A percentile compares a stretch with the other conserved stretches of the same genome.
These are phyloP conservation scores for Arthrobotrys sinensis DNA, from an alignment of 2,329 filamentous ascomycete genomes.

Conservation along the genomic window DNA sequence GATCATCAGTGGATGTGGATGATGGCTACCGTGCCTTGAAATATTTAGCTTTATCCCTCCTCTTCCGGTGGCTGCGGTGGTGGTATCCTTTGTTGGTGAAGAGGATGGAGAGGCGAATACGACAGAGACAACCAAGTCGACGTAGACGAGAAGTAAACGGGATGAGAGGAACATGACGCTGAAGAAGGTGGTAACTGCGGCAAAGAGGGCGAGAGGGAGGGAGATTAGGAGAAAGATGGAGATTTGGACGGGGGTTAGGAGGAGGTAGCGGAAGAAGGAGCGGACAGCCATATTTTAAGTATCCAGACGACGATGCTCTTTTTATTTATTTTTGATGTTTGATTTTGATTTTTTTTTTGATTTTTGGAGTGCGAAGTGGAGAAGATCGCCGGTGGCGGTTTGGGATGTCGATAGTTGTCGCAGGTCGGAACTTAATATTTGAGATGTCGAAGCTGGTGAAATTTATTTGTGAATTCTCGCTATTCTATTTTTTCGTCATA, in stretches of 20 bases:
- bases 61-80: not conserved
- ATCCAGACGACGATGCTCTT: too few species aligned
- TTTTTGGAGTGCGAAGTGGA: not conserved
- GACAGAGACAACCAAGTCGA: slow-evolving; percentile 49
- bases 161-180: slow-evolving; percentile 59
- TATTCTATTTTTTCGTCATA: not conserved
- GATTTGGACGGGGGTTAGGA: slow-evolving; percentile 57
- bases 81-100: not conserved
- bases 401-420: slow-evolving; percentile 2
- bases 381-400: not conserved
- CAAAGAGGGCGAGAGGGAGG: slow-evolving; percentile 55
- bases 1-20: slow-evolving; percentile 35
- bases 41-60: not conserved
- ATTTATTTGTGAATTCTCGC: not conserved
- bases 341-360: not conserved
- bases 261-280: slow-evolving; percentile 42
- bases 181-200: slow-evolving; percentile 57
- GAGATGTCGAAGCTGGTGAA: not conserved
- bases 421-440: slow-evolving; percentile 38
- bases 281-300: slow-evolving; percentile 41
- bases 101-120: slow-evolving; percentile 28
- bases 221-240: slow-evolving; percentile 57
- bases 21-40: not conserved
- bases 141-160: slow-evolving; percentile 55
- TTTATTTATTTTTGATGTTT: slow-evolving; percentile 1